Base-by-base conservation (phyloP, 2,329 filamentous ascomycete genomes). In the Seiridium unicorne region DNA sequence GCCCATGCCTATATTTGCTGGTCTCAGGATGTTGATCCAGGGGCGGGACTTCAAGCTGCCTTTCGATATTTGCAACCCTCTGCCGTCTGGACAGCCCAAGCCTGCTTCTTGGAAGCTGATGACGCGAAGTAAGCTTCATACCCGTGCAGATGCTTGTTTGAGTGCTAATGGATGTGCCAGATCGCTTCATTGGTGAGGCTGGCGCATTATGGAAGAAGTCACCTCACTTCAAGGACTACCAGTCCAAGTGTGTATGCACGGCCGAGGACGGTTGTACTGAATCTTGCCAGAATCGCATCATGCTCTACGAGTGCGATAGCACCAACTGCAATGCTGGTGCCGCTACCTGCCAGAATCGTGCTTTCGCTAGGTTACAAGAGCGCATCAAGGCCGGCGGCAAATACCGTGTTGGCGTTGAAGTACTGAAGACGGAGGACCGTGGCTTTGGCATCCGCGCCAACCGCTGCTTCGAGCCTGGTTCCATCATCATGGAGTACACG, bases 401-500 rank as follows among this genome's bases (percentile, higher is more conserved):
- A 66, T 99, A 92, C 71, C 89, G 95, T 66, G 89, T 97, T 61
- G 95, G 95, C 51, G 93, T 99, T 7, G 95, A 99, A 73, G 93
- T 98, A 46, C 87, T 97, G 76, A 93, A 97, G 78, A 98, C 95
- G 1, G 77, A 81, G 26, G 91, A 96, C 75, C 88, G 93, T 61
- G 95, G 95, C 35, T 93, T 94, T 72, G 95, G 95, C 57, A 92
- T 99, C 55, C 89, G 95, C 62, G 92, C 91, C 72, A 97, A 94
- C 76, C 88, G 95, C 51, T 89, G 88, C 62, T 99, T 98, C 73
- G 82, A 89, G 60, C 86, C 93, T 1, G 88, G 94, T 69, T 93
- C 98, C 77, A 96, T 99, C 72, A 98, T 99, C 71, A 94, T 98
- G 78, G 95, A 99, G 72, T 99, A 99, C 72, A 94, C 93, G 0